Evolutionary conservation across 1,139 yeast species (phyloP), one percentile per base, ranked within the genome.

Genomic region (Kodamaea arcana): DNA sequence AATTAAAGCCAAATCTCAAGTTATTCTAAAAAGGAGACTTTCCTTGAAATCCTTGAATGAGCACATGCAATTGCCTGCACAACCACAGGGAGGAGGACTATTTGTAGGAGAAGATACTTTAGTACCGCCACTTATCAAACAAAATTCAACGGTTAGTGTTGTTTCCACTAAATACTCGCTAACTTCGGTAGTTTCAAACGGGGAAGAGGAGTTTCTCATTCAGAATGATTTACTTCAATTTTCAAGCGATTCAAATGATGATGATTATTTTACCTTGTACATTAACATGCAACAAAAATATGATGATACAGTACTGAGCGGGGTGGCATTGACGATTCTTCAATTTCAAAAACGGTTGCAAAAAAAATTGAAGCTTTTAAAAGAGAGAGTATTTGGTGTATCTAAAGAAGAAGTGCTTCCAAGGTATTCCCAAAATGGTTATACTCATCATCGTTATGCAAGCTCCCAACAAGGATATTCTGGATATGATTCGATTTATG

Each of bases 401-500:
- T 7, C 22, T 18, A 18, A 18, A 18, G 22, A 18, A 18, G 9
- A 18, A 18, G 9, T 7, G 9, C 9, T 18, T 7, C 22, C 9
- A 7, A 6, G 9, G 6, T 18, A 18, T 18, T 18, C 22, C 22
- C 22, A 18, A 18, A 18, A 18, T 18, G 6, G 9, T 18, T 9
- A 18, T 7, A 18, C 22, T 7, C 9, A 18, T 7, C n/a, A n/a
- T n/a, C n/a, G n/a, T n/a, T n/a, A n/a, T n/a, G n/a, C n/a, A n/a
- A n/a, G n/a, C n/a, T 18, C 22, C 9, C 9, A 7, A 18, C 9
- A 7, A 7, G 9, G 9, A 7, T 18, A 22, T 15, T 11, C 15
- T n/a, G 38, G 52, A 24, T 63, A 64, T 35, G 65, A 62, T 42
- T 62, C 69, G 8, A 52, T 63, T 24, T 60, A 62, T 40, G 66